phyloP scores from a whole-genome alignment of 139 green algal genomes.

The Chlorella sp. region DNA sequence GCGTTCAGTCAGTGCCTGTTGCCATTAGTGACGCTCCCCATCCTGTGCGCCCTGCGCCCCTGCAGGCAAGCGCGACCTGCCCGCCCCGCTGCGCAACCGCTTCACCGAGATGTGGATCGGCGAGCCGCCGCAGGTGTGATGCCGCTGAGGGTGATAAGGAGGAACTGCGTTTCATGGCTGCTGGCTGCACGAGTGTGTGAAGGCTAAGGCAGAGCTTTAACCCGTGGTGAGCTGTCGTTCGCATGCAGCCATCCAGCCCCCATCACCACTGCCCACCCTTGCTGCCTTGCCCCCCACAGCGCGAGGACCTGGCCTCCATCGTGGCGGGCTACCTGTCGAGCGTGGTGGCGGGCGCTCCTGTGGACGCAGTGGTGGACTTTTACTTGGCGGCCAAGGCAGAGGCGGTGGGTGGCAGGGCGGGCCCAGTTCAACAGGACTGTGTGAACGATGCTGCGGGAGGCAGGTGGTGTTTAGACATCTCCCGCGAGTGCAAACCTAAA shows the following conservation, averaged over 20 bases:
- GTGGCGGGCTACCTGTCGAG: constrained; percentile 79
- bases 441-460: no score
- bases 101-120: constrained; percentile 97
- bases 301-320: constrained; percentile 85
- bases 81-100: constrained; percentile 80
- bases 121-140: constrained; percentile 68
- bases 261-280: no score
- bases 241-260: background rate
- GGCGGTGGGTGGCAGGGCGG: constrained; percentile 55
- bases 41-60: background rate
- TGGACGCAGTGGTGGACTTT: constrained; percentile 92
- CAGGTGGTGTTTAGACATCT: no score
- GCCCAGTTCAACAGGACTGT: no score
- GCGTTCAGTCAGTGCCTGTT: background rate
- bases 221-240: background rate
- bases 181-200: no score
- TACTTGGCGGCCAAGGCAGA: constrained; percentile 86
- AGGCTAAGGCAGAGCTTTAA: no score
- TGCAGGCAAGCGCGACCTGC: constrained; percentile 95
- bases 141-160: background rate
- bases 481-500: background rate
- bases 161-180: background rate
- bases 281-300: background rate
- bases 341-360: constrained; percentile 46
- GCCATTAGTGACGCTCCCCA: background rate